Percentiles rank a stretch among this genome's conserved stretches.
Evolutionary conservation across 192 early-diverging fungal genomes (phyloP).

Genomic region (Rhizoclosmatium globosum): DNA sequence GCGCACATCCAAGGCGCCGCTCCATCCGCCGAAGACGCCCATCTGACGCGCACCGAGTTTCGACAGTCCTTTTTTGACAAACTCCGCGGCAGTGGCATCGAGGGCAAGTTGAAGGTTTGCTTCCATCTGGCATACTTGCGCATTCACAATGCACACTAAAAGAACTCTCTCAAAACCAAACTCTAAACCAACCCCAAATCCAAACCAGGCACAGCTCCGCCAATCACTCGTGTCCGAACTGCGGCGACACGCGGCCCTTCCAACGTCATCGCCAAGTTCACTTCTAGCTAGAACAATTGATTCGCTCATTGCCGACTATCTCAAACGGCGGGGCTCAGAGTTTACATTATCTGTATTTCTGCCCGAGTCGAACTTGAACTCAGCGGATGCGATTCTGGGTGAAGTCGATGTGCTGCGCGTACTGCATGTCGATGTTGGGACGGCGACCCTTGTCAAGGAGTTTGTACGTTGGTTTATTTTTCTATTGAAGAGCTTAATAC

Average conservation of each 20-base stretch:
- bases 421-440: constrained; percentile 47
- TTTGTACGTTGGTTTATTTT: constrained; percentile 18
- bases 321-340: constrained; percentile 47
- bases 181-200: background rate
- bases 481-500: background rate
- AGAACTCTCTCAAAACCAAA: constrained; percentile 1
- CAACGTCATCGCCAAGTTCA: no score
- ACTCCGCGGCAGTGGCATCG: constrained; percentile 44
- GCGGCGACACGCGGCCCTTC: no score
- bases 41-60: constrained; percentile 42
- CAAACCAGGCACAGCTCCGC: background rate
- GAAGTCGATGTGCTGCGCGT: constrained; percentile 51
- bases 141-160: constrained; percentile 50
- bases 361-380: constrained; percentile 54
- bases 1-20: no score
- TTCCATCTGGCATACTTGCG: constrained; percentile 37
- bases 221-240: background rate
- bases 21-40: background rate
- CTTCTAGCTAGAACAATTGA: constrained; percentile 36
- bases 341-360: constrained; percentile 65
- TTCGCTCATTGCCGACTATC: constrained; percentile 57
- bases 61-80: constrained; percentile 46
- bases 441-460: constrained; percentile 32
- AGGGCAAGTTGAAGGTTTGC: constrained; percentile 55
- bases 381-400: constrained; percentile 29